These are phyloP conservation scores for Fusarium illudens DNA, from an alignment of 2,329 filamentous ascomycete species.

Conservation along the genomic window DNA sequence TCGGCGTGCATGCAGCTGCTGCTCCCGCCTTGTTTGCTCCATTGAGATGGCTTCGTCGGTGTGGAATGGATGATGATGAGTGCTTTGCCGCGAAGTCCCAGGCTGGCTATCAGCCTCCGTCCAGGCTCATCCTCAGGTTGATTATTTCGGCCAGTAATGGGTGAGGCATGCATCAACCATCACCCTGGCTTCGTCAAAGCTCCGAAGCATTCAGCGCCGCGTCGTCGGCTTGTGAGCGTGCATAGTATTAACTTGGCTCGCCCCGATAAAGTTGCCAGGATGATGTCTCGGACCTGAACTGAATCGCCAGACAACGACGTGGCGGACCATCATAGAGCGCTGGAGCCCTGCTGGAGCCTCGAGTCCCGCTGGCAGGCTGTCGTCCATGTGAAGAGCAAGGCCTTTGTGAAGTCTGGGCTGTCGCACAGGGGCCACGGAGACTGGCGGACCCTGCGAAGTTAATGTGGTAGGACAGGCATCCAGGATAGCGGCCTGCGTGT, in stretches of 20 bases:
- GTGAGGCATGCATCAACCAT: background rate
- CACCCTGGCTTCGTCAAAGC: slow-evolving; percentile 6
- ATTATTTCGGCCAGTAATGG: background rate
- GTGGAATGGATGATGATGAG: background rate
- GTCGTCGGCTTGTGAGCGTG: slow-evolving; percentile 1
- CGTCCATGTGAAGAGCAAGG: slow-evolving; percentile 14
- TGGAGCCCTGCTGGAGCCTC: slow-evolving; percentile 12
- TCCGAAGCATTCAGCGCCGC: background rate
- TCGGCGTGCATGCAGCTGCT: background rate
- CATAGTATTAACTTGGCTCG: slow-evolving; percentile 9
- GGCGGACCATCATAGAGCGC: slow-evolving; percentile 28
- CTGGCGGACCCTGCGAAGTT: slow-evolving; percentile 7
- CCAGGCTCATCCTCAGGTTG: background rate
- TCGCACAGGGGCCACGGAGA: slow-evolving; percentile 12
- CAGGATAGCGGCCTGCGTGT: background rate
- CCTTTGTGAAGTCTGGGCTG: slow-evolving; percentile 12
- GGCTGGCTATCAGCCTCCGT: background rate
- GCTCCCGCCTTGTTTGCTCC: background rate
- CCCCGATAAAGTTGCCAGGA: slow-evolving; percentile 5
- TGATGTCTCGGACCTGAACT: slow-evolving; percentile 29
- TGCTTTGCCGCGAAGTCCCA: background rate
- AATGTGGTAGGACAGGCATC: background rate
- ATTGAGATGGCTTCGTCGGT: background rate
- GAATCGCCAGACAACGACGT: slow-evolving; percentile 32
- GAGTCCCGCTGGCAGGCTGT: slow-evolving; percentile 15